Evolutionary conservation across 2,329 filamentous ascomycete genomes (phyloP).

Genomic region (Aspergillus nomiae): DNA sequence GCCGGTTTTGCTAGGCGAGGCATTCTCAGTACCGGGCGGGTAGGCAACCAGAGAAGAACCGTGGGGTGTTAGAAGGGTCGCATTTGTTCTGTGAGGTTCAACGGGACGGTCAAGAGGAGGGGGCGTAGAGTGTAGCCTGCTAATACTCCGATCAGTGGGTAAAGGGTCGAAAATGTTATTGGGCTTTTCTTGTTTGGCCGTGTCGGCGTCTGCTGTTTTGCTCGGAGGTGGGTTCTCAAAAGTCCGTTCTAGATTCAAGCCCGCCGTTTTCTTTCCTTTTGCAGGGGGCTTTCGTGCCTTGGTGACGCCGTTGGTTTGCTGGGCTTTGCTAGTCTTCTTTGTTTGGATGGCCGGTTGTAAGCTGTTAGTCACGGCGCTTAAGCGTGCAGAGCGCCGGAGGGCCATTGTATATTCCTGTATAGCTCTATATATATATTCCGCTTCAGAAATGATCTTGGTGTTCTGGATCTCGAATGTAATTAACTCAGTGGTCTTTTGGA

Average conservation of each 20-base stretch:
- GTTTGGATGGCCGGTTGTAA: conserved; percentile 22
- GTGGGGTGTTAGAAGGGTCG: conserved; percentile 50
- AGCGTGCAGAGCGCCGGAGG: conserved; percentile 54
- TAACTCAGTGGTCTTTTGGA: not conserved
- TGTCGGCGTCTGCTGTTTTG: conserved; percentile 9
- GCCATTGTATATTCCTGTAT: conserved; percentile 45
- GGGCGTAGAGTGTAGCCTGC: conserved; percentile 50
- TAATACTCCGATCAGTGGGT: conserved; percentile 34
- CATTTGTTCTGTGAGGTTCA: conserved; percentile 51
- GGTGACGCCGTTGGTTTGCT: conserved; percentile 29
- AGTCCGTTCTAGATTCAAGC: conserved; percentile 4
- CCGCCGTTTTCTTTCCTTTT: conserved; percentile 26
- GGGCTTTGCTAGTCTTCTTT: conserved; percentile 24
- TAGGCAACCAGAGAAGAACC: conserved; percentile 51
- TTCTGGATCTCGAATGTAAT: not conserved
- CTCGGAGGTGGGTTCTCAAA: not conserved
- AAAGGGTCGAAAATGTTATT: conserved; percentile 30
- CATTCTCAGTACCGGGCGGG: conserved; percentile 42
- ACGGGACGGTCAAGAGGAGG: conserved; percentile 47
- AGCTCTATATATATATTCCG: not conserved
- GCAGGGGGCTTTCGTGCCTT: conserved; percentile 32
- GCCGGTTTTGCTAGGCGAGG: conserved; percentile 44
- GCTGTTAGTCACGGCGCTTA: conserved; percentile 35
- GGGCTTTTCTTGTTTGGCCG: conserved; percentile 31
- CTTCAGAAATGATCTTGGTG: not conserved